Evolutionary conservation across 306 rosid genomes (phyloP).

Genomic region (Malus sylvestris): DNA sequence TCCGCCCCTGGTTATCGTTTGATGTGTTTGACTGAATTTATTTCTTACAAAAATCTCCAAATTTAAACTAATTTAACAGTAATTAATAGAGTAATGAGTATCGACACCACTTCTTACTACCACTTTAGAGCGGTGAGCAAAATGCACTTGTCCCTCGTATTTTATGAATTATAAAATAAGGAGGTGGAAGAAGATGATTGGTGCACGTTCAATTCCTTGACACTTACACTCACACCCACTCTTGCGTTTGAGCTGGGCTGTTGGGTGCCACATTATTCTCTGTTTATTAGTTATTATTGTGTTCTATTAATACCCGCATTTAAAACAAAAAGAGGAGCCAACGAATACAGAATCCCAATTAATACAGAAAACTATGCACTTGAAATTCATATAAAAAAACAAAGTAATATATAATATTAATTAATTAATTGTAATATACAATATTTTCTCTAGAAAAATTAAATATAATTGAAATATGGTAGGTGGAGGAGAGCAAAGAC

Average conservation of each 20-base stretch:
- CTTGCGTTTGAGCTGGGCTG: not conserved
- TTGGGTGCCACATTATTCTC: not conserved
- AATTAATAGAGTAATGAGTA: too few species aligned
- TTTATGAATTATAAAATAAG: not conserved
- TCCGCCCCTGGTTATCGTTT: too few species aligned
- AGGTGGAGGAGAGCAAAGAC: slow-evolving; percentile 10
- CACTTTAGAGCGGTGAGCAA: too few species aligned
- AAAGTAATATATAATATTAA: not conserved
- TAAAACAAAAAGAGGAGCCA: not conserved
- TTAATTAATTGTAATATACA: not conserved
- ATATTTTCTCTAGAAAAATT: not conserved
- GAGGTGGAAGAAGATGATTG: not conserved
- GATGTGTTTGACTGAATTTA: too few species aligned
- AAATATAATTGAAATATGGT: not conserved
- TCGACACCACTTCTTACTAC: too few species aligned
- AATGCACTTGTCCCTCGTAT: too few species aligned
- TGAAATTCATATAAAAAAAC: not conserved
- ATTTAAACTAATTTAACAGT: too few species aligned
- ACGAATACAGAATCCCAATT: not conserved
- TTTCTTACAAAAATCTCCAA: too few species aligned
- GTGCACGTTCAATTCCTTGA: too few species aligned
- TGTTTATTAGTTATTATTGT: not conserved
- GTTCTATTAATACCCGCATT: not conserved
- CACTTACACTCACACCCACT: not conserved
- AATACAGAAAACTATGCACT: not conserved